Percentiles rank a stretch among this genome's conserved stretches.
Evolutionary conservation across 169 alveolate species (phyloP).

Genomic region (Plasmodium reichenowi): DNA sequence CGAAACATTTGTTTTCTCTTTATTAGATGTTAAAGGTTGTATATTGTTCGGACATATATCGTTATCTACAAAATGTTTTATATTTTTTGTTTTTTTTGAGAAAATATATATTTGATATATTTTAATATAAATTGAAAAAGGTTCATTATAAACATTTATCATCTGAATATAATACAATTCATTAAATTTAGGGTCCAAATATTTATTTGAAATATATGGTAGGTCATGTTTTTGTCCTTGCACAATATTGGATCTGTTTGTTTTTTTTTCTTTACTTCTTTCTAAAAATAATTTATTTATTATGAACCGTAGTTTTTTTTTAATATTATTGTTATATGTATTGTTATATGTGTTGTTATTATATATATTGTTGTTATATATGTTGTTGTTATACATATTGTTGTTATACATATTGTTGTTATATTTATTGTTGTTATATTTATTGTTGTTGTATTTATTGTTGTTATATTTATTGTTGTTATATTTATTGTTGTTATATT

Average conservation of each 20-base stretch:
- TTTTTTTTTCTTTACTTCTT: no score
- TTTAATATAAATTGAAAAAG: slow-evolving; percentile 25
- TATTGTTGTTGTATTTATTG: no score
- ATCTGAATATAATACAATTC: slow-evolving; percentile 59
- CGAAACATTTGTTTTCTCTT: slow-evolving; percentile 11
- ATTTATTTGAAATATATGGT: slow-evolving; percentile 26
- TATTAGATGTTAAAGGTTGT: not conserved
- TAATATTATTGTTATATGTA: not conserved
- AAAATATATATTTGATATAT: slow-evolving; percentile 66
- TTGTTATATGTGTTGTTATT: slow-evolving; percentile 24
- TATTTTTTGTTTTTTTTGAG: slow-evolving; percentile 9
- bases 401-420: slow-evolving; percentile 44
- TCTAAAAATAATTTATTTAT: no score
- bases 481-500: no score
- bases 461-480: no score
- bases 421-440: no score
- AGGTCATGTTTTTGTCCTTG: not conserved
- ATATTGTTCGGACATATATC: not conserved
- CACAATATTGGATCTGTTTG: not conserved
- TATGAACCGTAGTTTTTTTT: no score
- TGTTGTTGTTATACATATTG: not conserved
- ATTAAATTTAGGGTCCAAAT: slow-evolving; percentile 31
- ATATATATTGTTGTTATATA: slow-evolving; percentile 20
- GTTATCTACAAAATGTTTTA: no score
- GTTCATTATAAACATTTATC: slow-evolving; percentile 39